Conservation (phyloP, 805 yeast species). For the Zygotorulaspora chibaensis region DNA sequence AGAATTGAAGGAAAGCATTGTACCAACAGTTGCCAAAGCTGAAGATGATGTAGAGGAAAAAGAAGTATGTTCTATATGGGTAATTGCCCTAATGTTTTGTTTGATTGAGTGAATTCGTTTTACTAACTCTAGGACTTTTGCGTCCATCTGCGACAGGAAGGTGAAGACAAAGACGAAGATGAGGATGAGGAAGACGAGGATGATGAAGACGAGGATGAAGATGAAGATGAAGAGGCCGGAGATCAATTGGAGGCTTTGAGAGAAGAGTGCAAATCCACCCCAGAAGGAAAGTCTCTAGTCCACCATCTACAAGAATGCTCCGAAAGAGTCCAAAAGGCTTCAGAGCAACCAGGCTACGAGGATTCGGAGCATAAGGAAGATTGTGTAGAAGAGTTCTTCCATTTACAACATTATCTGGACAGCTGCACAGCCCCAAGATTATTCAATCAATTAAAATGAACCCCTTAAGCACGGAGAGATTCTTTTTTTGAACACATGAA, state of each 20-base stretch:
- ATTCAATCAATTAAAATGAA: slow-evolving; percentile 77
- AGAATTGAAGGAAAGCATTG: slow-evolving; percentile 74
- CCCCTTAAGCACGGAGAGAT: neutral
- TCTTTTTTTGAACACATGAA: neutral
- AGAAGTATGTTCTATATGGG: slow-evolving; percentile 8
- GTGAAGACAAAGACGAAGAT: slow-evolving; percentile 34
- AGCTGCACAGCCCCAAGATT: slow-evolving; percentile 89
- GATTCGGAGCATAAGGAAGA: slow-evolving; percentile 85
- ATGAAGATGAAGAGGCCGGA: slow-evolving; percentile 60
- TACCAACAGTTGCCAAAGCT: slow-evolving; percentile 80
- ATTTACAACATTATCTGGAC: slow-evolving; percentile 87
- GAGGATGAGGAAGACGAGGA: slow-evolving; percentile 40
- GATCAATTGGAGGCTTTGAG: slow-evolving; percentile 64
- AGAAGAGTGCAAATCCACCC: slow-evolving; percentile 65
- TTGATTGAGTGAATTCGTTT: neutral
- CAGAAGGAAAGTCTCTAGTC: slow-evolving; percentile 63
- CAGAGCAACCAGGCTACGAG: slow-evolving; percentile 79
- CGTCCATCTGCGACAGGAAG: slow-evolving; percentile 25
- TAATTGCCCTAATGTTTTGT: neutral
- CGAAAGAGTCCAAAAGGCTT: slow-evolving; percentile 87
- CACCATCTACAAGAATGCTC: slow-evolving; percentile 94
- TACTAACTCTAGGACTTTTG: slow-evolving; percentile 14
- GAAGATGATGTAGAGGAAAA: slow-evolving; percentile 42
- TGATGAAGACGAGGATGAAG: slow-evolving; percentile 65
- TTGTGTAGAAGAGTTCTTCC: slow-evolving; percentile 98